Evolutionary conservation across 83 land plant genomes (phyloP), one percentile per base, ranked within the genome.

Genomic region (Picea mariana): DNA sequence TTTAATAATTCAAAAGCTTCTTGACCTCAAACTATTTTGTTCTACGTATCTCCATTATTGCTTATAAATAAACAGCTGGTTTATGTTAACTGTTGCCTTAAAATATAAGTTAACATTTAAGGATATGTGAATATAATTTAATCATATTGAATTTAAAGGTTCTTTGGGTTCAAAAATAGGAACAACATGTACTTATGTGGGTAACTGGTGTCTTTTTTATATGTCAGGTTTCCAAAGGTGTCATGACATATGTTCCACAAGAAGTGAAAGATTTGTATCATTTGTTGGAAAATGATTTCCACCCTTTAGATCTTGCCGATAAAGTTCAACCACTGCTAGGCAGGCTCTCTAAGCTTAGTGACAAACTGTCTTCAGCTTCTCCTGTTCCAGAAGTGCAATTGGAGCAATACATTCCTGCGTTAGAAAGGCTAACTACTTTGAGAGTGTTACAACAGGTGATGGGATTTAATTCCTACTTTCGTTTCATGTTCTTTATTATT

Each of bases 231-330:
- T 76, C 91, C 21, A 95, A 95, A 83, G 98, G 98, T 67, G 99
- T 97, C 6, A 82, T 97, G 94, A 87, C 88, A 1, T 95, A 96
- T 83, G 98, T 91, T 0, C 81, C 91, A 7, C 94, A 86, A 73
- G 99, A 97, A 84, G 98, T 97, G 40, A 97, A 95, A 77, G 98
- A 97, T 80, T 84, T 97, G 23, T 97, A 91, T 80, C 79, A 80
- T 73, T 81, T 97, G 4, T 79, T 97, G 52, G 99, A 97, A 79
- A 88, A 94, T 66, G 98, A 97, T 44, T 95, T 95, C 85, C 87
- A 92, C 9, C 99, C 96, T 27, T 79, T 95, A 62, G 98, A 95
- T 81, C 90, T 97, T 75, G 92, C 96, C 15, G 79, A 92, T 40
- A 97, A 89, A 83, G 91, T 91, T 62, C 91, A 95, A 75, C 96